These are phyloP conservation scores for Magnusiomyces tetraspermus DNA, from an alignment of 1,139 yeast species.

Conservation along the genomic window DNA sequence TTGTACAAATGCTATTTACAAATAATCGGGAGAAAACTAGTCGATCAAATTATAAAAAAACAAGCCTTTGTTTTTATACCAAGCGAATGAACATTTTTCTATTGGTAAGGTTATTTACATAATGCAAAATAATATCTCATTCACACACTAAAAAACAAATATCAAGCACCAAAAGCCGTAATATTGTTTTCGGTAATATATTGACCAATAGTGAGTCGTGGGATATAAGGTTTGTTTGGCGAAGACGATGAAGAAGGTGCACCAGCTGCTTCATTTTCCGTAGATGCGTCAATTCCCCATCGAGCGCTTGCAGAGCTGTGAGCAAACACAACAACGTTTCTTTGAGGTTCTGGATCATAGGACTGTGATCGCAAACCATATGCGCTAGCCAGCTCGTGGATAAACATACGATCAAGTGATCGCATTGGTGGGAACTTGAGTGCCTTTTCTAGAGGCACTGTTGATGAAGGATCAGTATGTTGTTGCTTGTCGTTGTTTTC, in stretches of 20 bases:
- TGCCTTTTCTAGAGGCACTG: constrained; percentile 21
- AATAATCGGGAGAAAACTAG: too few species aligned
- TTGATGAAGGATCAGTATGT: neutral
- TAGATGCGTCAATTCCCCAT: neutral
- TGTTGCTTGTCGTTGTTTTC: constrained; percentile 7
- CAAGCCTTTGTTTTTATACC: too few species aligned
- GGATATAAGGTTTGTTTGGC: neutral
- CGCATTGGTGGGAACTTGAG: constrained; percentile 68
- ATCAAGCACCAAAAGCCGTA: too few species aligned
- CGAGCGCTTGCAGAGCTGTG: neutral
- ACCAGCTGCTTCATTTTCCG: neutral
- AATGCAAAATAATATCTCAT: too few species aligned
- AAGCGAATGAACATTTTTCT: too few species aligned
- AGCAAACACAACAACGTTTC: constrained; percentile 53
- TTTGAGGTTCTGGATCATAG: constrained; percentile 71
- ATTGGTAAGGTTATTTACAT: too few species aligned
- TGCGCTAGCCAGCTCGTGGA: constrained; percentile 56
- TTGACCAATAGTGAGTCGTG: constrained; percentile 3
- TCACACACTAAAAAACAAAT: too few species aligned
- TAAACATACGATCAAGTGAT: constrained; percentile 55
- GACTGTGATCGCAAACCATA: constrained; percentile 58
- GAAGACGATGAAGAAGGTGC: neutral
- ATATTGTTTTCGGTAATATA: neutral
- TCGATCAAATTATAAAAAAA: too few species aligned
- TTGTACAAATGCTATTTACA: too few species aligned